A percentile compares a stretch with the other conserved stretches of the same genome.
Conservation (phyloP, 2,329 filamentous ascomycete genomes). For the Sporothrix brunneoviolacea region DNA sequence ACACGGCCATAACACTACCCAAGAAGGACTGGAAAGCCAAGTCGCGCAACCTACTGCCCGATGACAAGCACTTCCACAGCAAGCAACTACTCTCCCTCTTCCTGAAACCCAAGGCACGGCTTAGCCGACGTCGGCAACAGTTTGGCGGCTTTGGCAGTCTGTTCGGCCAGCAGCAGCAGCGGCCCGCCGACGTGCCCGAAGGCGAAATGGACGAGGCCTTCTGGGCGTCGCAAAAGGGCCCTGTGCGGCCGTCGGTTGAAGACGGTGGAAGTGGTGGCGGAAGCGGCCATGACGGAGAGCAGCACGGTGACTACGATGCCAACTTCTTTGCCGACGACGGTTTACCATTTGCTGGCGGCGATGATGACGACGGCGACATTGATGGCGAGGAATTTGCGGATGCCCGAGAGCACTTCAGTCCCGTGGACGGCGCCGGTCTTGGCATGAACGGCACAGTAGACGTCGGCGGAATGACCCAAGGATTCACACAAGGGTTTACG, state of each 20-base stretch:
- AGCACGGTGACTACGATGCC: slow-evolving; percentile 82
- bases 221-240: slow-evolving; percentile 72
- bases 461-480: slow-evolving; percentile 37
- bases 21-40: slow-evolving; percentile 97
- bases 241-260: slow-evolving; percentile 20
- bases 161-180: slow-evolving; percentile 23
- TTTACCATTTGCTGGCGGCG: slow-evolving; percentile 57
- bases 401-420: slow-evolving; percentile 71
- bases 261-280: slow-evolving; percentile 32
- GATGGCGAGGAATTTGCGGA: slow-evolving; percentile 67
- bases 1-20: slow-evolving; percentile 73
- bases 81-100: slow-evolving; percentile 83
- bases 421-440: slow-evolving; percentile 39
- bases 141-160: slow-evolving; percentile 37
- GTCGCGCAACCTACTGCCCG: slow-evolving; percentile 83
- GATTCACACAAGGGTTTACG: slow-evolving; percentile 24
- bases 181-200: slow-evolving; percentile 48
- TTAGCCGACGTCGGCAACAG: slow-evolving; percentile 58
- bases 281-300: slow-evolving; percentile 38
- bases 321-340: slow-evolving; percentile 95
- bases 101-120: slow-evolving; percentile 84
- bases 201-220: slow-evolving; percentile 92
- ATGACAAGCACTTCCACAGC: slow-evolving; percentile 98
- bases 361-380: slow-evolving; percentile 59
- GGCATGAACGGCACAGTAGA: slow-evolving; percentile 7